A percentile compares a stretch with the other conserved stretches of the same genome.
These are phyloP conservation scores for Russula sp. DNA, from an alignment of 768 basidiomycete genomes.

Conservation along the genomic window DNA sequence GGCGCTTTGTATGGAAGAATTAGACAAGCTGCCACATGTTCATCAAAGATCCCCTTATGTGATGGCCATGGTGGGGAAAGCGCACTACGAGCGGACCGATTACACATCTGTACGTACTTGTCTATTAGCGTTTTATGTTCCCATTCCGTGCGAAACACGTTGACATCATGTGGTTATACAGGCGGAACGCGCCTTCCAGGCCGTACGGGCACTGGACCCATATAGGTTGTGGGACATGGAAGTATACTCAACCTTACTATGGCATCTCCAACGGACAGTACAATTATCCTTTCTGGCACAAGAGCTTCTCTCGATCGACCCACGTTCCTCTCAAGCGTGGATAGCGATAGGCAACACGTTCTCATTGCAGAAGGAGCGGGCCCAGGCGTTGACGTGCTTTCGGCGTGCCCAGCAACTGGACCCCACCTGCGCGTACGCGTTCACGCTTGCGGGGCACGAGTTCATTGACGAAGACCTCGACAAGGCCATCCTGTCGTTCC, in stretches of 20 bases:
- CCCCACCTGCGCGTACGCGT: slow-evolving; percentile 89
- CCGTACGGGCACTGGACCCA: slow-evolving; percentile 78
- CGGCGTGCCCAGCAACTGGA: slow-evolving; percentile 84
- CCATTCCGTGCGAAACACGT: slow-evolving; percentile 1
- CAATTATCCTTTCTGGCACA: slow-evolving; percentile 90
- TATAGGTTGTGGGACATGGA: slow-evolving; percentile 91
- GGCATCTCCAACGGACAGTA: slow-evolving; percentile 84
- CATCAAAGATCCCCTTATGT: slow-evolving; percentile 75
- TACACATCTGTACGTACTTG: slow-evolving; percentile 68
- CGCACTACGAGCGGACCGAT: slow-evolving; percentile 84
- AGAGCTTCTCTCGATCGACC: slow-evolving; percentile 76
- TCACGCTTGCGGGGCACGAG: slow-evolving; percentile 95
- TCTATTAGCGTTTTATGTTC: not conserved
- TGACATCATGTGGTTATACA: slow-evolving; percentile 30
- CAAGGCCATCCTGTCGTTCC: slow-evolving; percentile 85
- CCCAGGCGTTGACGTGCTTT: slow-evolving; percentile 92
- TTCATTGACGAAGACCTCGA: slow-evolving; percentile 93
- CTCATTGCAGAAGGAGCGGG: slow-evolving; percentile 88
- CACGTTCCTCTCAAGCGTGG: slow-evolving; percentile 86
- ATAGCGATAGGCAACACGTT: slow-evolving; percentile 96
- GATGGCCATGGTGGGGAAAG: slow-evolving; percentile 75
- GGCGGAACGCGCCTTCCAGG: slow-evolving; percentile 87
- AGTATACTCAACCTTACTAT: slow-evolving; percentile 90
- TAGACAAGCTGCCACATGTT: slow-evolving; percentile 65
- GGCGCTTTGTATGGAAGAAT: slow-evolving; percentile 60